Base-by-base conservation (phyloP, 768 basidiomycete genomes). In the Tricholoma bakamatsutake region DNA sequence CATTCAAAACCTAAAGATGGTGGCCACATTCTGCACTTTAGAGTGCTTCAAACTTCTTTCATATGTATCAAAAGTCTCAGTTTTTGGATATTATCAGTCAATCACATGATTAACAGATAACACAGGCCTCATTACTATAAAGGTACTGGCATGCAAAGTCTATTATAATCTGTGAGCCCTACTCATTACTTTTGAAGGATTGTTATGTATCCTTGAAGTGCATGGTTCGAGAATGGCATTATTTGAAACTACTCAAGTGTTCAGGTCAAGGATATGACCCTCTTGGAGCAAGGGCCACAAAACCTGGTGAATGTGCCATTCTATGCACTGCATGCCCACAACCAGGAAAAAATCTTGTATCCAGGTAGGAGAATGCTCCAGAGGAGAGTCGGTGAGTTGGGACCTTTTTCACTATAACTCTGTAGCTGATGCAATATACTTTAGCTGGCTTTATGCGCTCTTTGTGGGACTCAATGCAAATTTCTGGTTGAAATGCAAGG, bases 311-410 rank as follows among this genome's bases (percentile, higher is more conserved):
- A 55, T 60, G 66, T 15, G 68, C 67, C 0, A 54, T 73, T 3
- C 43, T 59, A 2, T 76, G 73, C 49, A 69, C 69, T 9, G 69
- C 69, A 0, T 74, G 73, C 56, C 74, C 73, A 0, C 66, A 67
- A 0, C 69, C 67, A 0, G 66, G 61, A 0, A 60, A 66, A 2
- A 74, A 73, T 56, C 49, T 75, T 0, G 66, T 67, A 0, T 52
- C 56, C 0, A 59, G 59, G 13, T 72, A 66, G 67, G 51, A 64
- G 24, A 34, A 63, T 15, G 60, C 52, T 0, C 43, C 62, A 1
- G 31, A 47, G 2, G 54, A 67, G 11, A 34, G 46, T 1, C 28
- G 52, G 66, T 64, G 52, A 33, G 34, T 49, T 13, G 60, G n/a
- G 56, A 50, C 33, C 33, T 9, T 15, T 17, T 50, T 7, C 43